Evolutionary conservation across 192 early-diverging fungal genomes (phyloP), one percentile per base, ranked within the genome.

Genomic region (Gaertneriomyces sp.): DNA sequence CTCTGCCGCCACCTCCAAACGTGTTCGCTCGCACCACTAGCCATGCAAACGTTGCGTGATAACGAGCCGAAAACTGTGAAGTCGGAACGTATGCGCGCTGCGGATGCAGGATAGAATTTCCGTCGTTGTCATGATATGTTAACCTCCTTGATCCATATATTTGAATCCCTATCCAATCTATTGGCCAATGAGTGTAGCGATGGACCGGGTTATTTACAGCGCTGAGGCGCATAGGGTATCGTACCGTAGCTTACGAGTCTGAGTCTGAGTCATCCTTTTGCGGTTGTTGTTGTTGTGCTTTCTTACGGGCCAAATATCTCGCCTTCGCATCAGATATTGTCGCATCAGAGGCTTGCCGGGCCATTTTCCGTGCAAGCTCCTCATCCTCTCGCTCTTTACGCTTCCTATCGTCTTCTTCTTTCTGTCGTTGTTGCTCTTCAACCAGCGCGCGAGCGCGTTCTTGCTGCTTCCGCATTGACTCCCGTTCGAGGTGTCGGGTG

Each of bases 241-340:
- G 25, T 33, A 1, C 25, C 25, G 25, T 33, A 33, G 25, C 25
- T 33, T 33, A 33, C 25, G 25, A 56, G 54, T 68, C 49, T 7
- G 33, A 58, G 41, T 68, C 66, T 12, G 43, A 45, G 5, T 60
- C 58, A 19, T 60, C 57, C 45, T 45, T 17, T 45, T n/a, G 12
- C 4, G 56, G 43, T 49, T 68, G 66, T n/a, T 45, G 41, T 2
- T 38, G 45, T 39, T 60, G 66, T 43, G 67, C 67, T 45, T 70
- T 65, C 60, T 74, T 74, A 9, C 79, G 53, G 4, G 79, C 79
- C 14, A 81, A 61, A 43, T 76, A 81, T 45, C 79, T 68, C 4
- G 75, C 79, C 51, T 71, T 44, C 6, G 79, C 79, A 62, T 78
- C 76, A 59, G 64, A 62, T 11, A 78, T 74, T 12, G 63, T 68